Base-by-base conservation (phyloP, 2,329 filamentous ascomycete genomes). In the Ceratocystis huliohia region DNA sequence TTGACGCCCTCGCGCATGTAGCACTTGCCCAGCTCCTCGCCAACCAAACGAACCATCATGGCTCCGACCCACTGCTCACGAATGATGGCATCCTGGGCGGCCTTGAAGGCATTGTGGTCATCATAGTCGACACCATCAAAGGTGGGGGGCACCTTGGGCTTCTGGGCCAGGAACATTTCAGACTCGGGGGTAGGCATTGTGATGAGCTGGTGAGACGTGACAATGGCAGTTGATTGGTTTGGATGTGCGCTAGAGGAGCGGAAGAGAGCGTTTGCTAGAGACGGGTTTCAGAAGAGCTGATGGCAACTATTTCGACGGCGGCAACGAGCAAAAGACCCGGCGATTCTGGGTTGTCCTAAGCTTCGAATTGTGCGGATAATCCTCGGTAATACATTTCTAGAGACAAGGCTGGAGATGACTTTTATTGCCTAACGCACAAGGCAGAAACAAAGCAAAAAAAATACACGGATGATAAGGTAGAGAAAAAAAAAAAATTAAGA, bases 61-160 rank as follows among this genome's bases (percentile, higher is more conserved):
- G 87, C 86, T 75, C 85, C 86, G 68, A 94, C 88, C 90, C 90
- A 94, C 79, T 94, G 89, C 79, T 94, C 89, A 69, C 89, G 83
- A 72, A 94, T 84, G 67, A 94, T 83, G 70, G 89, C 83, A 75
- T 94, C 89, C 75, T 93, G 89, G 65, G 89, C 89, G 69, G 86
- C 85, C 80, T 93, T 94, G 74, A 94, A 81, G 71, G 85, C 84
- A 74, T 84, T 84, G 75, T 86, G 91, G 79, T 94, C 88, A 71
- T 92, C 87, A 79, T 88, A 94, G 79, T 93, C 87, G 74, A 94
- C 89, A 71, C 89, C 89, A 73, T 91, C 89, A 76, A 94, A 94
- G 68, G 88, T 91, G 45, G 89, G 87, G 69, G 88, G 81, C 67
- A 94, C 90, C 70, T 82, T 85, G 69, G 90, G 89, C 82, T 94